These are phyloP conservation scores for Senna tora DNA, from an alignment of 306 rosid genomes.

Conservation along the genomic window DNA sequence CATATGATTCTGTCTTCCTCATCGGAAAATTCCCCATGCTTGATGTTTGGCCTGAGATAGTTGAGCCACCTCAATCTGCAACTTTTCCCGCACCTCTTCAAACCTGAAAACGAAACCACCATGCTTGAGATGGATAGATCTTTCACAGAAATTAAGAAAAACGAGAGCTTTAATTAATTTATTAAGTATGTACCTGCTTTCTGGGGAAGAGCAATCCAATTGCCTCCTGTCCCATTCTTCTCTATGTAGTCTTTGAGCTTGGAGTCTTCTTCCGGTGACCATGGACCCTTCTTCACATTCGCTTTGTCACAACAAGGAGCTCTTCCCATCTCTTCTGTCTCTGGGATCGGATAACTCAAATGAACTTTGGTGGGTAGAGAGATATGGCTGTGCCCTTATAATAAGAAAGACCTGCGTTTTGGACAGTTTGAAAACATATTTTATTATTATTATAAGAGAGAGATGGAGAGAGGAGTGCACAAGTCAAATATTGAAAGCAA, in stretches of 20 bases:
- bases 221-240: slow-evolving; percentile 91
- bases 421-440: slow-evolving; percentile 31
- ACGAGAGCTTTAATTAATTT: not conserved
- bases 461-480: slow-evolving; percentile 11
- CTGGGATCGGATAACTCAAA: slow-evolving; percentile 17
- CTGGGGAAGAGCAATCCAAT: slow-evolving; percentile 98
- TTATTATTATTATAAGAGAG: slow-evolving; percentile 36
- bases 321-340: slow-evolving; percentile 72
- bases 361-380: slow-evolving; percentile 46
- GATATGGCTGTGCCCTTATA: slow-evolving; percentile 25
- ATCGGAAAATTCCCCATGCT: slow-evolving; percentile 91
- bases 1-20: slow-evolving; percentile 95
- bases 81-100: slow-evolving; percentile 96
- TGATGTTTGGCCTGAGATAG: slow-evolving; percentile 96
- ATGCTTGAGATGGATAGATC: too few relatives aligned
- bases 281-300: slow-evolving; percentile 96
- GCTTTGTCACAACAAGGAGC: slow-evolving; percentile 99
- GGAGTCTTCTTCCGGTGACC: slow-evolving; percentile 96
- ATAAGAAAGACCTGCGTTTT: slow-evolving; percentile 47
- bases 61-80: slow-evolving; percentile 98
- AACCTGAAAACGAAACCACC: slow-evolving; percentile 58
- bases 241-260: slow-evolving; percentile 81
- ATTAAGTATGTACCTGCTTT: slow-evolving; percentile 71
- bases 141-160: slow-evolving; percentile 9
- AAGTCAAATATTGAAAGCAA: slow-evolving; percentile 68